These are phyloP conservation scores for Sugiyamaella marilandica DNA, from an alignment of 805 yeast genomes.

Conservation along the genomic window DNA sequence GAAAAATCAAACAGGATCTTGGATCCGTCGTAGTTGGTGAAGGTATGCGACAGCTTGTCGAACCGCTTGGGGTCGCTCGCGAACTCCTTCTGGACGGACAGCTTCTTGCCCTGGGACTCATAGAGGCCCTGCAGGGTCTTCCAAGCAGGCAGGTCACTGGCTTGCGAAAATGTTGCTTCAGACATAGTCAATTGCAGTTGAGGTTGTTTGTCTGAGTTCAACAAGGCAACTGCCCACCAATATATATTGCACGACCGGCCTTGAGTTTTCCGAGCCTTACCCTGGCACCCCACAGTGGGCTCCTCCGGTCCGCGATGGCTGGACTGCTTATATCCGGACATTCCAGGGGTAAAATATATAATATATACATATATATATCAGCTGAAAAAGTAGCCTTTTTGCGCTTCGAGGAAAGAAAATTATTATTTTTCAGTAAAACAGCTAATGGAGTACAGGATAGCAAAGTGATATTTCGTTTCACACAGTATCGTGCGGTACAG, in stretches of 20 bases:
- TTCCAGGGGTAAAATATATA: too few species aligned
- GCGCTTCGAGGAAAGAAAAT: too few species aligned
- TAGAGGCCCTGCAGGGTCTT: constrained; percentile 65
- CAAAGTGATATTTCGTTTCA: too few species aligned
- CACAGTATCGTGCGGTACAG: too few species aligned
- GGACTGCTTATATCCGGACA: too few species aligned
- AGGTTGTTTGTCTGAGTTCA: not conserved
- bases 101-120: constrained; percentile 61
- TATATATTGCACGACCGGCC: not conserved
- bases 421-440: too few species aligned
- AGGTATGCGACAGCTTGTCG: constrained; percentile 68
- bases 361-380: too few species aligned
- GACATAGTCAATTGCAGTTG: constrained; percentile 22
- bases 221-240: not conserved
- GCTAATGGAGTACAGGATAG: too few species aligned
- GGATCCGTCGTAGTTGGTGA: constrained; percentile 80
- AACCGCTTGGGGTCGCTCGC: constrained; percentile 69
- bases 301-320: too few species aligned
- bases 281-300: not conserved
- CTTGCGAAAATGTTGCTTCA: constrained; percentile 49
- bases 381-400: too few species aligned
- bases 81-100: constrained; percentile 77
- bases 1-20: constrained; percentile 91
- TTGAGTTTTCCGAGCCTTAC: constrained; percentile 2
- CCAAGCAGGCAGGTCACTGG: constrained; percentile 82